Base-by-base conservation (phyloP, 2,329 filamentous ascomycete species). In the Cadophora luteo-olivacea region DNA sequence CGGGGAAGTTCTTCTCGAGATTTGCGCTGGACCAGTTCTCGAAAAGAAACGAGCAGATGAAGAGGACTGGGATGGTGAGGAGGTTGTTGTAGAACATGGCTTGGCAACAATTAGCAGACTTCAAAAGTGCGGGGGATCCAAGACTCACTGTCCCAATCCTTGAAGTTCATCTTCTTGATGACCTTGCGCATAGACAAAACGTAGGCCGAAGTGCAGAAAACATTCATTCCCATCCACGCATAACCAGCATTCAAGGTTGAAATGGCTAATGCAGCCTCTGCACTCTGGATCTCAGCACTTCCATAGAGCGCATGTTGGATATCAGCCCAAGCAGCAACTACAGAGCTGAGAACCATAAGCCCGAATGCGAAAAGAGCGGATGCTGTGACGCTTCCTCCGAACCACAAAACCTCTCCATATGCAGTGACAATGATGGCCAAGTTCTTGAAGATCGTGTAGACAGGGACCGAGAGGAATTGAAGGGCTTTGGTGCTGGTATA, bases 81-180 rank as follows among this genome's bases (percentile, higher is more conserved):
- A 98, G 87, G 82, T 99, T 98, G 88, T 99, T 99, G 86, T 99
- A 99, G 84, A 96, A 98, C 96, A 98, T 99, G 78, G 94, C 95
- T 98, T 41, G 73, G 60, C 66, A 48, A 52, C 9, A 54, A 77
- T 82, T 75, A 84, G 80, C 58, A 72, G 48, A 22, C 1, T 19
- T 38, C 24, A n/a, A n/a, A 60, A 51, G 19, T 36, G 38, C 4
- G 29, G 36, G n/a, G 29, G 52, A 61, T 5, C 19, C 12, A 61
- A 2, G 52, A 89, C 95, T 83, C 87, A 97, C 95, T 97, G 81
- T 99, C 96, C 85, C 97, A 98, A 80, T 98, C 96, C 87, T 97
- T 97, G 84, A 99, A 98, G 86, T 97, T 97, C 85, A 97, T 97
- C 82, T 97, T 89, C 90, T 98, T 98, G 81, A 99, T 98, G 73